phyloP scores from a whole-genome alignment of 108 stramenopile genomes.

The Pseudonitzschia delicatissima region DNA sequence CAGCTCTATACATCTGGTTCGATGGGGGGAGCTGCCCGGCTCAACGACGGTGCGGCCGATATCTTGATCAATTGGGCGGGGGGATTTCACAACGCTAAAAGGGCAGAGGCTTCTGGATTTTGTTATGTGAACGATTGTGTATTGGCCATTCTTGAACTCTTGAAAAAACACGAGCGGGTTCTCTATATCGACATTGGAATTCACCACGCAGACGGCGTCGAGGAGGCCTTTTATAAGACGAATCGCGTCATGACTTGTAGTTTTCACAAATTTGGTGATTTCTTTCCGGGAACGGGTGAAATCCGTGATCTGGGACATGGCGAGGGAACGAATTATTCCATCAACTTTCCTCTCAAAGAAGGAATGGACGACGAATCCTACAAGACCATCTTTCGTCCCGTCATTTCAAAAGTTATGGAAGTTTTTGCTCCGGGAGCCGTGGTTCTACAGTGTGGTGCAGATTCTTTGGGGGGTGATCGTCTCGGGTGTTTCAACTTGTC shows the following conservation, averaged over 20 bases:
- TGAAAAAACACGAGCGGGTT: conserved; percentile 95
- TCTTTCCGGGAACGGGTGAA: conserved; percentile 96
- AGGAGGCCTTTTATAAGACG: conserved; percentile 98
- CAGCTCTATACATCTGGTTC: conserved; percentile 89
- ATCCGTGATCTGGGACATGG: conserved; percentile 89
- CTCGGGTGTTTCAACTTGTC: conserved; percentile 97
- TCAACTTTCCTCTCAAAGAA: conserved; percentile 92
- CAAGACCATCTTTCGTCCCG: conserved; percentile 86
- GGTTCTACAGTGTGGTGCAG: conserved; percentile 97
- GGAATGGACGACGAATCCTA: conserved; percentile 90
- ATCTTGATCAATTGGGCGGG: conserved; percentile 97
- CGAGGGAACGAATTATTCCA: conserved; percentile 83
- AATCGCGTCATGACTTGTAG: conserved; percentile 97
- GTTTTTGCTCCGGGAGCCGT: conserved; percentile 92
- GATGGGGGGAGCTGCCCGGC: conserved; percentile 91
- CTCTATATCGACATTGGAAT: conserved; percentile 99
- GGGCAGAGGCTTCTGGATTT: conserved; percentile 89
- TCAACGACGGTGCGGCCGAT: conserved; percentile 86
- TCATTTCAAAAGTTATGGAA: conserved; percentile 93
- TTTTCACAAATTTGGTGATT: conserved; percentile 98
- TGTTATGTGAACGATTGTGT: conserved; percentile 97
- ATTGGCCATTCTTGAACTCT: conserved; percentile 94
- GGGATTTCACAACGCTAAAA: conserved; percentile 98
- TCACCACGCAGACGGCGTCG: conserved; percentile 97
- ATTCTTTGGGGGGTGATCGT: conserved; percentile 94